These are phyloP conservation scores for Balansia obtecta DNA, from an alignment of 2,329 filamentous ascomycete species.

Conservation along the genomic window DNA sequence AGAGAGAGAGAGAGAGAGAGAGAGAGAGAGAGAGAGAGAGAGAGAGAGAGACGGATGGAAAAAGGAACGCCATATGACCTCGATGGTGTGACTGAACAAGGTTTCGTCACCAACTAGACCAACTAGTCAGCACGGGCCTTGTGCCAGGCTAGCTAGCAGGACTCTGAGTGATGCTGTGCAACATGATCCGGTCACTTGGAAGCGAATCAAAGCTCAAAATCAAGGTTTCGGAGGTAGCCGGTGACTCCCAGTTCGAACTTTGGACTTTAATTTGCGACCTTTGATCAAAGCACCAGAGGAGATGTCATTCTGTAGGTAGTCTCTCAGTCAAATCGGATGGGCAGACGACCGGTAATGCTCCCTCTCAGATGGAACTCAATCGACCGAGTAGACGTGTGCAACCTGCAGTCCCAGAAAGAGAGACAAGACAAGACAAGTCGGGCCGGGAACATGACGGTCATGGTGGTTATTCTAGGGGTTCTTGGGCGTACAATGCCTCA, in stretches of 20 bases:
- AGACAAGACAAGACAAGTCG: neutral
- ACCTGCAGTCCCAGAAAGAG: neutral
- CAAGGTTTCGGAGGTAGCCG: neutral
- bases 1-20: neutral
- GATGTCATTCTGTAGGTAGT: neutral
- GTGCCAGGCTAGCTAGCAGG: neutral
- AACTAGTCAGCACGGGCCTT: neutral
- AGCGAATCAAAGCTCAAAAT: neutral
- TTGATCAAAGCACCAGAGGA: neutral
- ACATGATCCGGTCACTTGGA: neutral
- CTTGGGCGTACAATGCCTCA: neutral
- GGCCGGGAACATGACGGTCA: neutral
- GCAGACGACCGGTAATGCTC: neutral
- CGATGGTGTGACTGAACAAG: neutral
- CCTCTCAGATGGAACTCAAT: neutral
- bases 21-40: neutral
- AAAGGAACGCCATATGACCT: neutral
- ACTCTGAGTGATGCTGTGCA: neutral
- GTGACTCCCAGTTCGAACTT: neutral
- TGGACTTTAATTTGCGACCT: neutral
- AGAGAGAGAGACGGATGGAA: no score
- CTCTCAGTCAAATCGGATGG: neutral
- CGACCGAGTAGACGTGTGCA: neutral
- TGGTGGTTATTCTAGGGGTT: neutral
- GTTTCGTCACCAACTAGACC: neutral